These are phyloP conservation scores for Hericium rajendrae DNA, from an alignment of 768 basidiomycete genomes.

Conservation along the genomic window DNA sequence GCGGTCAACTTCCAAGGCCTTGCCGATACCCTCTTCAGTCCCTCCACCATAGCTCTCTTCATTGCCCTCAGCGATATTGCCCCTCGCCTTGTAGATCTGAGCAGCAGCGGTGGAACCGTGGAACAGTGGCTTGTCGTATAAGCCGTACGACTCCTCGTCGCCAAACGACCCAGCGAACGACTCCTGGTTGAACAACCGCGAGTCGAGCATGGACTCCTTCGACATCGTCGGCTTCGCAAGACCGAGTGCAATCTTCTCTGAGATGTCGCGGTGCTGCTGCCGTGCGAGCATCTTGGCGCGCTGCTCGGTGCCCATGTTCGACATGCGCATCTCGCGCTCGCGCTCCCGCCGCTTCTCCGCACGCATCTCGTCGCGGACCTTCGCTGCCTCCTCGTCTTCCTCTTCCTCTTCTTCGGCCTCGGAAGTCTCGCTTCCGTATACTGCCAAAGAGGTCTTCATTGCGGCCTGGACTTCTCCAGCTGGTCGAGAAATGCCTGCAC, in stretches of 20 bases:
- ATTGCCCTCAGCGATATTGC: slow-evolving; percentile 74
- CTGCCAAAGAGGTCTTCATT: slow-evolving; percentile 69
- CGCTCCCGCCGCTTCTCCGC: slow-evolving; percentile 87
- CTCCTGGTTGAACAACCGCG: slow-evolving; percentile 95
- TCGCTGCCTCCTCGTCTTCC: slow-evolving; percentile 67
- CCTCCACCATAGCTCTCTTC: slow-evolving; percentile 92
- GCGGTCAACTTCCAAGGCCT: slow-evolving; percentile 87
- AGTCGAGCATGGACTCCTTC: slow-evolving; percentile 97
- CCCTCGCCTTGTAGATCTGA: slow-evolving; percentile 98
- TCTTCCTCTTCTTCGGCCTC: slow-evolving; percentile 40
- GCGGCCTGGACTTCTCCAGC: slow-evolving; percentile 59
- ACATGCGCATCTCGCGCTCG: slow-evolving; percentile 97
- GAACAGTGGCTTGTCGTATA: slow-evolving; percentile 94
- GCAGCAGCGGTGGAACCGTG: slow-evolving; percentile 92
- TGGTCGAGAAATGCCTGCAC: slow-evolving; percentile 66
- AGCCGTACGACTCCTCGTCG: slow-evolving; percentile 86
- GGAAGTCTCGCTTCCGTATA: slow-evolving; percentile 71
- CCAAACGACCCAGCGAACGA: slow-evolving; percentile 73
- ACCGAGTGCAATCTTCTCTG: slow-evolving; percentile 96
- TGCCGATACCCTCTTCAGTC: slow-evolving; percentile 89
- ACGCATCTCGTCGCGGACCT: slow-evolving; percentile 84
- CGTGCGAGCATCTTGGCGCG: slow-evolving; percentile 91
- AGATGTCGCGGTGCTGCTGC: slow-evolving; percentile 97
- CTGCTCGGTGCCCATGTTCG: slow-evolving; percentile 96
- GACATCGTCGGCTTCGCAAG: slow-evolving; percentile 93